Base-by-base conservation (phyloP, 2,329 filamentous ascomycete species). In the Fusarium mexicanum region DNA sequence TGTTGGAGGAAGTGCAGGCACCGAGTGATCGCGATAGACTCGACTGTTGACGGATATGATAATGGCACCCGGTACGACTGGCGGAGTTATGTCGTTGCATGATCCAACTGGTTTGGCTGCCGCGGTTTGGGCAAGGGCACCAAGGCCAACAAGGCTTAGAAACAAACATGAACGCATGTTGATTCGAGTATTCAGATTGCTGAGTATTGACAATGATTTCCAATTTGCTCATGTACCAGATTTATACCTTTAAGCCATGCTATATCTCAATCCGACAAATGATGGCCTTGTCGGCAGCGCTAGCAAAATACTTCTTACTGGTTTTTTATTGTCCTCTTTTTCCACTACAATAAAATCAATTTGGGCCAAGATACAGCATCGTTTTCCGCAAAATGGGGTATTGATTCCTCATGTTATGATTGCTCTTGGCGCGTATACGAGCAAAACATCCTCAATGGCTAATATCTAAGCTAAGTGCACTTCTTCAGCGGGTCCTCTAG, bases 241-340 rank as follows among this genome's bases (percentile, higher is more conserved):
- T 48, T 48, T 48, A 31, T 48, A 48, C 6, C 12, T 29, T 16
- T 6, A 31, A 8, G 26, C 2, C 12, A 7, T 14, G 5, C 8
- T 17, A 22, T 18, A 1, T 16, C 4, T 29, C 26, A 8, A 29
- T 14, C 26, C 44, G 13, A 13, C 12, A 5, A 4, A 29, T 2
- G 12, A 29, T 17, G 10, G 17, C 17, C 2, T 8, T 8, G 5
- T 47, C 18, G 2, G 18, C 11, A 26, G 12, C 6, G 7, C 16
- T 20, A 18, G 10, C 44, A 29, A 20, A 14, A 5, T 46, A 18
- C 24, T 17, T 26, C 3, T 4, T 13, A 26, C 44, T 13, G 4
- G 6, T 3, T 18, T 5, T 18, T 8, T 8, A 2, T 14, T 47
- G 18, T 22, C 0, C 13, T 41, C 17, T 12, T 13, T 3, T 14